These are phyloP conservation scores for Trichomonascaceae sp. DNA, from an alignment of 1,139 yeast genomes.

Conservation along the genomic window DNA sequence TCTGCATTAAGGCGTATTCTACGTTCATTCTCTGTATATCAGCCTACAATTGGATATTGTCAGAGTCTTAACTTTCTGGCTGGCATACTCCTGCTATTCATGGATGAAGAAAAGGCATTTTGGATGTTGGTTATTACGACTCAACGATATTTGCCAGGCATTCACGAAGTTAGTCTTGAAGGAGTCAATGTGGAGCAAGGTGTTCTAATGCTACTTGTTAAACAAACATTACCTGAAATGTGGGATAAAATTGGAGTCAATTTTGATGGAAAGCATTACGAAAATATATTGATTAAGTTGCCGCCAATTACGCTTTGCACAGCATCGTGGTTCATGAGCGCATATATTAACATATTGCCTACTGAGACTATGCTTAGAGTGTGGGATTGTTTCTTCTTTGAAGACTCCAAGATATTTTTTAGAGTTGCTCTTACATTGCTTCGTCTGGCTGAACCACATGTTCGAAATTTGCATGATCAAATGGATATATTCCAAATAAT, in stretches of 20 bases:
- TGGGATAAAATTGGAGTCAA: conserved; percentile 53
- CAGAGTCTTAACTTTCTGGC: conserved; percentile 90
- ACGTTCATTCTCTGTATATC: conserved; percentile 76
- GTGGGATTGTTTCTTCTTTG: conserved; percentile 94
- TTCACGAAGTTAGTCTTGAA: conserved; percentile 82
- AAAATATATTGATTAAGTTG: conserved; percentile 62
- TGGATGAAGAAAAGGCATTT: conserved; percentile 84
- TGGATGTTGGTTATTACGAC: conserved; percentile 96
- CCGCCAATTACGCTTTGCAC: conserved; percentile 94
- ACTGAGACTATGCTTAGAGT: conserved; percentile 79
- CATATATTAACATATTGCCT: conserved; percentile 82
- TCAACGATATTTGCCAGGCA: conserved; percentile 80
- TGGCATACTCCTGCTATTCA: conserved; percentile 71
- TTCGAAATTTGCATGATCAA: conserved; percentile 48
- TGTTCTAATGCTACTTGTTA: conserved; percentile 77
- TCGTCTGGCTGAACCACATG: conserved; percentile 64
- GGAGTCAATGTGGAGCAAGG: conserved; percentile 97
- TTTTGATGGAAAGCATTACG: conserved; percentile 39
- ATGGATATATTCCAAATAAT: conserved; percentile 83
- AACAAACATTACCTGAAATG: conserved; percentile 75
- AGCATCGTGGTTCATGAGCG: conserved; percentile 97
- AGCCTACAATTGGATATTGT: conserved; percentile 91
- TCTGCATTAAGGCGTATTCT: conserved; percentile 72
- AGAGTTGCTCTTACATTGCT: conserved; percentile 79
- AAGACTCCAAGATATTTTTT: conserved; percentile 82